phyloP scores from a whole-genome alignment of 192 early-diverging fungal species.

The Entomortierella parvispora region DNA sequence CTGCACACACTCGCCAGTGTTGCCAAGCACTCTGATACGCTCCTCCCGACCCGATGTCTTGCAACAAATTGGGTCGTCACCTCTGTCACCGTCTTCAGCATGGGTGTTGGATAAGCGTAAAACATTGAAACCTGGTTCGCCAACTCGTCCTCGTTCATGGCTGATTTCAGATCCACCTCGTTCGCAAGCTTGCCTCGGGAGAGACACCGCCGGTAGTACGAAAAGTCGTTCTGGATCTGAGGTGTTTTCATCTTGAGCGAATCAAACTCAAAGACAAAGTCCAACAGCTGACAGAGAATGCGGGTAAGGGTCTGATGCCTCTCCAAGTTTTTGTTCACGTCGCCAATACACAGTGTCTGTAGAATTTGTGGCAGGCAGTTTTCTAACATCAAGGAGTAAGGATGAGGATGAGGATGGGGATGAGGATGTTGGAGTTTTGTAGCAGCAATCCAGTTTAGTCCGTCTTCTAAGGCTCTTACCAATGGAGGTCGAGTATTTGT shows the following conservation, averaged over 20 bases:
- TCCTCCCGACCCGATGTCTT: conserved; percentile 53
- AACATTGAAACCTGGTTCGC: conserved; percentile 97
- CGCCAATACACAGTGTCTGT: conserved; percentile 72
- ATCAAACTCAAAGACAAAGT: conserved; percentile 93
- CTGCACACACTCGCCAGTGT: conserved; percentile 83
- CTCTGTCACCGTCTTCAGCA: conserved; percentile 90
- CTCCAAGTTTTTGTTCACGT: conserved; percentile 73
- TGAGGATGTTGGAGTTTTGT: neutral
- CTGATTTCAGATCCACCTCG: conserved; percentile 68
- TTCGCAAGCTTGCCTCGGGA: conserved; percentile 77
- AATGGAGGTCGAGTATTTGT: conserved; percentile 79
- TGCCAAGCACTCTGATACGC: conserved; percentile 78
- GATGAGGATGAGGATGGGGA: neutral
- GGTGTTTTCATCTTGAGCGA: conserved; percentile 89
- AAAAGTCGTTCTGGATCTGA: conserved; percentile 97
- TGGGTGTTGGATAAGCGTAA: conserved; percentile 94
- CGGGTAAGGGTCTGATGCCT: conserved; percentile 82
- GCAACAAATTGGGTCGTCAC: conserved; percentile 76
- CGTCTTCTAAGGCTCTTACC: conserved; percentile 58
- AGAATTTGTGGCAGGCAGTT: conserved; percentile 70
- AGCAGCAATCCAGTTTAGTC: neutral
- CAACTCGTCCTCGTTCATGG: conserved; percentile 82
- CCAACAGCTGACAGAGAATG: conserved; percentile 83
- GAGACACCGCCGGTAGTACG: conserved; percentile 93
- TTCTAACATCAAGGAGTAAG: conserved; percentile 60